Percentiles rank a stretch among this genome's conserved stretches.
phyloP scores from a whole-genome alignment of 2,329 filamentous ascomycete species.

The Dactylellina drechsleri region DNA sequence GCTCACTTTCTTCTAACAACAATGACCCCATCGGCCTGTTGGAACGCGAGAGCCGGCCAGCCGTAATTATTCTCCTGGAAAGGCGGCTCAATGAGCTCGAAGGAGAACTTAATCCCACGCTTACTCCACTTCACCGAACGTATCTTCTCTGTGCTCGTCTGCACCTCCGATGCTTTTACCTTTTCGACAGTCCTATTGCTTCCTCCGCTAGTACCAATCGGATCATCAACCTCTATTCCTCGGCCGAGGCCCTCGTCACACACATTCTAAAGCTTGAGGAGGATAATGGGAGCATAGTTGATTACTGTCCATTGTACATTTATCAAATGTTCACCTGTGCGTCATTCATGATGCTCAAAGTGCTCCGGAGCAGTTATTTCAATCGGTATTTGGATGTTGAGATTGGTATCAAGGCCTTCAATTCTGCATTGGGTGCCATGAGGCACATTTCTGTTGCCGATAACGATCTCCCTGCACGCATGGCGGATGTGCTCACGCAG shows the following conservation, averaged over 20 bases:
- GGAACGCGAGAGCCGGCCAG: slow-evolving; percentile 73
- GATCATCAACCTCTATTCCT: slow-evolving; percentile 78
- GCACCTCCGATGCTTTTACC: slow-evolving; percentile 80
- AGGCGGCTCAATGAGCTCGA: slow-evolving; percentile 73
- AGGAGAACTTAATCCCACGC: slow-evolving; percentile 65
- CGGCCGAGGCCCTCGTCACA: slow-evolving; percentile 76
- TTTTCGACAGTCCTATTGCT: slow-evolving; percentile 80
- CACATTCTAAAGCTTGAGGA: slow-evolving; percentile 67
- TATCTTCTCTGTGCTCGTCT: slow-evolving; percentile 78
- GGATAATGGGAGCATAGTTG: slow-evolving; percentile 68
- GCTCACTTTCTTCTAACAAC: slow-evolving; percentile 81
- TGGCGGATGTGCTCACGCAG: slow-evolving; percentile 86
- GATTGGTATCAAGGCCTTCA: slow-evolving; percentile 74
- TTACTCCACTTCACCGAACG: slow-evolving; percentile 71
- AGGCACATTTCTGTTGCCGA: slow-evolving; percentile 77
- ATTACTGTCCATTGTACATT: slow-evolving; percentile 78
- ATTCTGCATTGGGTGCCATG: slow-evolving; percentile 75
- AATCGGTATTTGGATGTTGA: slow-evolving; percentile 76
- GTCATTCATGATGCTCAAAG: slow-evolving; percentile 78
- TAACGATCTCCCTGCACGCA: slow-evolving; percentile 81
- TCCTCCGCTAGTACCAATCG: slow-evolving; percentile 71
- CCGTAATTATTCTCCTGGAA: slow-evolving; percentile 74
- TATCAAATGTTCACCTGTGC: slow-evolving; percentile 87
- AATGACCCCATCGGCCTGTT: slow-evolving; percentile 76
- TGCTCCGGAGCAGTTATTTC: slow-evolving; percentile 79